These are phyloP conservation scores for Cyclanthera cordifolia DNA, from an alignment of 306 rosid species.

Conservation along the genomic window DNA sequence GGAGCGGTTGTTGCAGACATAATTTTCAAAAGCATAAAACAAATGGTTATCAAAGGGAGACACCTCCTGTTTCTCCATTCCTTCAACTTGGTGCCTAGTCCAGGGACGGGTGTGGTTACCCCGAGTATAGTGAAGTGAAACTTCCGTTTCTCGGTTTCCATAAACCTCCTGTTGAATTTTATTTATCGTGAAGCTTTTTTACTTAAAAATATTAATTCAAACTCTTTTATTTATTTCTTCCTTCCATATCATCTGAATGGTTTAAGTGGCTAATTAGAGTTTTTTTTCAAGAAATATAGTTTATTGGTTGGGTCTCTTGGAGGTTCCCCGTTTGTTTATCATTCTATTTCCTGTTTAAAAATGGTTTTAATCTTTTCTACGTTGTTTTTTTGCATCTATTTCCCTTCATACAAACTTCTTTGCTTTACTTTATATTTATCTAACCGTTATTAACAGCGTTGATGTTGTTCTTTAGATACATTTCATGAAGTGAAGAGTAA, in stretches of 20 bases:
- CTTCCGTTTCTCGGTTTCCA: too few species aligned
- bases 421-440: background rate
- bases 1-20: too few species aligned
- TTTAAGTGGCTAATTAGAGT: background rate
- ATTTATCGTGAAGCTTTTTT: background rate
- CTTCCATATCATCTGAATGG: background rate
- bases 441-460: background rate
- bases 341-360: background rate
- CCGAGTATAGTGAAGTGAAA: too few species aligned
- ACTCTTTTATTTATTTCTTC: background rate
- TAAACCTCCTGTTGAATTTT: background rate
- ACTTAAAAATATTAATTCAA: background rate
- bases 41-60: too few species aligned
- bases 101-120: too few species aligned
- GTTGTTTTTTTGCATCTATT: background rate
- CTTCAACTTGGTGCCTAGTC: too few species aligned
- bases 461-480: constrained; percentile 45
- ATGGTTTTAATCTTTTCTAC: background rate
- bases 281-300: background rate
- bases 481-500: constrained; percentile 91
- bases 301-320: background rate
- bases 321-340: background rate
- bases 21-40: too few species aligned
- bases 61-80: too few species aligned
- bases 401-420: constrained; percentile 10